Conservation (phyloP, 805 yeast species). For the Kodamaea leandrae region DNA sequence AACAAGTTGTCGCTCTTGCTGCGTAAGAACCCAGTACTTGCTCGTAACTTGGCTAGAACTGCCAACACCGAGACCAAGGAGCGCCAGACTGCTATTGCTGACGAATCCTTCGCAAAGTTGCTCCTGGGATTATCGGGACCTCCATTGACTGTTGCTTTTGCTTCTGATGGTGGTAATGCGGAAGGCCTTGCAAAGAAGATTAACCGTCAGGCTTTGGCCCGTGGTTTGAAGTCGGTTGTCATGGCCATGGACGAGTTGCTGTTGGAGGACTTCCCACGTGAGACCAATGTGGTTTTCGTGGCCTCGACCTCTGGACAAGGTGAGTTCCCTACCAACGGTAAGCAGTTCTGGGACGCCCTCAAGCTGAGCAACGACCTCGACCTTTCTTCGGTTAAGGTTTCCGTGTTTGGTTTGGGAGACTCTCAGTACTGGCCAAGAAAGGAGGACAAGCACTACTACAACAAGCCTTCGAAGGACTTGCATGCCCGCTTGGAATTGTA, state of each 20-base stretch:
- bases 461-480: conserved; percentile 83
- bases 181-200: conserved; percentile 76
- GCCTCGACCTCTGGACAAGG: conserved; percentile 85
- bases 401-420: conserved; percentile 79
- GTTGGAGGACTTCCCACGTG: conserved; percentile 69
- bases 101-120: conserved; percentile 70
- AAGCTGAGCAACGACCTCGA: conserved; percentile 64
- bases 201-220: conserved; percentile 71
- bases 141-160: conserved; percentile 80
- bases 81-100: conserved; percentile 65
- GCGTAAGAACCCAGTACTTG: conserved; percentile 65
- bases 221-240: conserved; percentile 69
- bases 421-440: conserved; percentile 95
- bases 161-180: conserved; percentile 92
- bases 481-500: conserved; percentile 59
- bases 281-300: conserved; percentile 65
- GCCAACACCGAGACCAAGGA: conserved; percentile 57
- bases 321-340: conserved; percentile 82
- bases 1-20: conserved; percentile 80
- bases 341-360: conserved; percentile 69
- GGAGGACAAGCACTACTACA: conserved; percentile 90
- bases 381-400: conserved; percentile 52
- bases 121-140: conserved; percentile 90
- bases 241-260: conserved; percentile 70
- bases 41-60: conserved; percentile 65